Evolutionary conservation across 495 filamentous ascomycete genomes (phyloP).

Genomic region (Neurospora sp.): DNA sequence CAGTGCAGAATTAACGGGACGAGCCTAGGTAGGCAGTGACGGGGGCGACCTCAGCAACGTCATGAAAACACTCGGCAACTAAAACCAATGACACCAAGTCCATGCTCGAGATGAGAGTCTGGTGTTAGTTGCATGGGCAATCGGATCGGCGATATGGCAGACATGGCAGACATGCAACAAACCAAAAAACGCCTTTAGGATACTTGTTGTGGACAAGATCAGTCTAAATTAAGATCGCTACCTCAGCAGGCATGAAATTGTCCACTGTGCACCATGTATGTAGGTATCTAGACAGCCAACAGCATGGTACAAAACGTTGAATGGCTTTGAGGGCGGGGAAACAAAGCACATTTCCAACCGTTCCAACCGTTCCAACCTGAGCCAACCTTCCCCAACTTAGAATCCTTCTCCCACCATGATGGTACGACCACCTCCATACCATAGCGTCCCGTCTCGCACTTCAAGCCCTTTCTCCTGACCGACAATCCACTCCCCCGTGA

Average conservation of each 20-base stretch:
- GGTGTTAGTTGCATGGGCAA: background rate
- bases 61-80: background rate
- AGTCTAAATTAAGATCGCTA: background rate
- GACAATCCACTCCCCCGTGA: slow-evolving; percentile 55
- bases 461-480: slow-evolving; percentile 70
- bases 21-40: background rate
- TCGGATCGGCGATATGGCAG: background rate
- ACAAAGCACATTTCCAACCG: background rate
- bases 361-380: background rate
- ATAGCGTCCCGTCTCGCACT: slow-evolving; percentile 57
- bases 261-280: background rate
- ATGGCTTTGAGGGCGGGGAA: background rate
- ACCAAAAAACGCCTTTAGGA: background rate
- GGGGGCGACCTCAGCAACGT: background rate
- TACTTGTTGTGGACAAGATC: background rate
- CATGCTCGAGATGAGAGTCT: background rate
- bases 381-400: slow-evolving; percentile 9
- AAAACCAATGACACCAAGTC: background rate
- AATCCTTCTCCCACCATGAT: slow-evolving; percentile 55
- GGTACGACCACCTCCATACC: slow-evolving; percentile 73
- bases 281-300: background rate
- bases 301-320: background rate
- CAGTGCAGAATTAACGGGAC: background rate
- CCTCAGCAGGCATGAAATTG: background rate
- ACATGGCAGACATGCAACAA: background rate